Evolutionary conservation across 2,329 filamentous ascomycete genomes (phyloP).

Genomic region (Neophaeococcomyces aloes): DNA sequence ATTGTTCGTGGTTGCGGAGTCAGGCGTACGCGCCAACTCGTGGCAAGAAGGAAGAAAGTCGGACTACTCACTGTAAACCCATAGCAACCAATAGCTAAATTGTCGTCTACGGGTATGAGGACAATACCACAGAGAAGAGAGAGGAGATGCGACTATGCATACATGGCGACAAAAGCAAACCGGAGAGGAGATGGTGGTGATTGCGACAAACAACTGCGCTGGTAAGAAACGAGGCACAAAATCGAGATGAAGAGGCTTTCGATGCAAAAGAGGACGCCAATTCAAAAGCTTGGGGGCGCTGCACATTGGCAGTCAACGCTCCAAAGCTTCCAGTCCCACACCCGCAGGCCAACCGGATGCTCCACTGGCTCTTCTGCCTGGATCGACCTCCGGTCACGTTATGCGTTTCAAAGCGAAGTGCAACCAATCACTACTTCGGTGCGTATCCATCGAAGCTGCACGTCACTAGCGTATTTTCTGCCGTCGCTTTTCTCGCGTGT

Average conservation of each 20-base stretch:
- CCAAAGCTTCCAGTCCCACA: no score
- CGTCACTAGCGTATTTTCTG: no score
- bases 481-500: no score
- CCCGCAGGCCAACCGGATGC: no score
- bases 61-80: constrained; percentile 39
- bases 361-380: no score
- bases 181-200: constrained; percentile 6
- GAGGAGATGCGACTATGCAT: constrained; percentile 1
- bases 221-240: not conserved
- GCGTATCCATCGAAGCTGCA: no score
- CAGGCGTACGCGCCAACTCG: constrained; percentile 12
- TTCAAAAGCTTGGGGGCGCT: no score
- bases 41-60: constrained; percentile 9
- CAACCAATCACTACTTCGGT: no score
- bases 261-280: not conserved
- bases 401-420: no score
- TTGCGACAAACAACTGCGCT: not conserved
- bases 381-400: no score
- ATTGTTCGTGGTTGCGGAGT: constrained; percentile 4
- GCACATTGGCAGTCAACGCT: no score
- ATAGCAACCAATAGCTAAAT: constrained; percentile 25
- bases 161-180: not conserved
- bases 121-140: not conserved
- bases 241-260: not conserved
- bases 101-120: not conserved